phyloP scores from a whole-genome alignment of 1,284 basidiomycete genomes.

The Taiwanofungus camphoratus region DNA sequence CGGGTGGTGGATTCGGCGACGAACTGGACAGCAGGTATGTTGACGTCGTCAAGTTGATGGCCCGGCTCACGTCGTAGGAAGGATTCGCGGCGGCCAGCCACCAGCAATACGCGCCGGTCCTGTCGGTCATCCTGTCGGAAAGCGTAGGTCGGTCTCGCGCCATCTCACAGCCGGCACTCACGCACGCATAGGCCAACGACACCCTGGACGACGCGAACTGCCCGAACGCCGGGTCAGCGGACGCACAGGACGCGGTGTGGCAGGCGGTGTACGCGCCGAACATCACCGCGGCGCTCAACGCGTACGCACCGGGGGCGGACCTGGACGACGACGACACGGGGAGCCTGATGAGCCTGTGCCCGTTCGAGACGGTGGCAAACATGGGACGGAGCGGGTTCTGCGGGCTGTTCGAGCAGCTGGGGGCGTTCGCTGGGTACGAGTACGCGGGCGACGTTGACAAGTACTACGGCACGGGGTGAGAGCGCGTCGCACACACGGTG shows the following conservation, averaged over 20 bases:
- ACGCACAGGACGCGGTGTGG: constrained; percentile 45
- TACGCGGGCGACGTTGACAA: constrained; percentile 73
- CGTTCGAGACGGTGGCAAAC: constrained; percentile 65
- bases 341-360: constrained; percentile 67
- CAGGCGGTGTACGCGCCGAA: constrained; percentile 47
- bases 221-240: constrained; percentile 40
- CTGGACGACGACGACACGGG: constrained; percentile 53
- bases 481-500: too few relatives aligned
- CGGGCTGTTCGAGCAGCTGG: constrained; percentile 48
- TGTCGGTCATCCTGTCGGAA: constrained; percentile 52
- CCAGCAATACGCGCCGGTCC: constrained; percentile 26
- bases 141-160: constrained; percentile 33
- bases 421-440: constrained; percentile 56
- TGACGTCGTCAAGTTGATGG: too few relatives aligned
- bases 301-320: constrained; percentile 54
- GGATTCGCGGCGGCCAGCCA: constrained; percentile 41
- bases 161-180: neutral
- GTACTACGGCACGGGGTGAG: constrained; percentile 71
- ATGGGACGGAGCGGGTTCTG: constrained; percentile 65
- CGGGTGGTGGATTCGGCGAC: constrained; percentile 64
- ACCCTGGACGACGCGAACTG: constrained; percentile 73
- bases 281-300: constrained; percentile 60
- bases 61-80: too few relatives aligned
- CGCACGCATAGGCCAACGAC: constrained; percentile 47
- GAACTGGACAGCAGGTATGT: constrained; percentile 65